phyloP scores from a whole-genome alignment of 1,284 basidiomycete species.

The Cutaneotrichosporon dermatis region DNA sequence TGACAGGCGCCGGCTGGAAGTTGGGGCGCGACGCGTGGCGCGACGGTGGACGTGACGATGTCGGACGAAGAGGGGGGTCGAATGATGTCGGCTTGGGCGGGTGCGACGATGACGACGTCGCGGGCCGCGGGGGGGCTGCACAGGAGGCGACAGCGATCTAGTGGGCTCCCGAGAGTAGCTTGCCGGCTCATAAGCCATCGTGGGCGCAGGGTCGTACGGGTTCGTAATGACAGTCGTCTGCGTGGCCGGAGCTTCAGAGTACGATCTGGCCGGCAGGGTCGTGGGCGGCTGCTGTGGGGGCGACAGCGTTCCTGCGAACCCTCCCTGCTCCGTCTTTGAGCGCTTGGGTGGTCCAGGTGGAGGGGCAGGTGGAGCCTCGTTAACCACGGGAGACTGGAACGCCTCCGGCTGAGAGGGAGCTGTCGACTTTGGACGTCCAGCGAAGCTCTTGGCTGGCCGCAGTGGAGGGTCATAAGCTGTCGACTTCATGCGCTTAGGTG shows the following conservation, averaged over 20 bases:
- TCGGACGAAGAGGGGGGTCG: constrained; percentile 30
- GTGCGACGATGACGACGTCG: constrained; percentile 10
- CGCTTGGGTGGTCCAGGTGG: constrained; percentile 34
- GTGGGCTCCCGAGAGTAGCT: background rate
- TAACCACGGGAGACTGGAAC: no score
- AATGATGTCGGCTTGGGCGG: constrained; percentile 23
- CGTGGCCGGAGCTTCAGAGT: no score
- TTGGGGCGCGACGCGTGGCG: constrained; percentile 4
- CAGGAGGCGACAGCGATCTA: constrained; percentile 3
- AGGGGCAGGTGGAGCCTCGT: constrained; percentile 5
- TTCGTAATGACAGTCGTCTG: background rate
- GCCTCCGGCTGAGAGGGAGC: background rate
- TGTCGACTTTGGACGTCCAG: constrained; percentile 18
- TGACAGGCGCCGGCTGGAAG: constrained; percentile 6
- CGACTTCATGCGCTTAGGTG: constrained; percentile 34
- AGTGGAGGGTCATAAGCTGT: constrained; percentile 46
- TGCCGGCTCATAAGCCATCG: background rate
- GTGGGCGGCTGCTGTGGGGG: no score
- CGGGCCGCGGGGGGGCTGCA: constrained; percentile 9
- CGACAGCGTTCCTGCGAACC: no score
- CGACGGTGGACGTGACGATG: constrained; percentile 14
- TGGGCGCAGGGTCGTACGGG: background rate
- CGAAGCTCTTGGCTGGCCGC: constrained; percentile 35
- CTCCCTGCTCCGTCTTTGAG: no score
- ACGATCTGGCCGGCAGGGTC: background rate